Percentiles rank a stretch among this genome's conserved stretches.
Evolutionary conservation across 2,329 filamentous ascomycete species (phyloP).

Genomic region (Cephalotrichum gorgonifer): DNA sequence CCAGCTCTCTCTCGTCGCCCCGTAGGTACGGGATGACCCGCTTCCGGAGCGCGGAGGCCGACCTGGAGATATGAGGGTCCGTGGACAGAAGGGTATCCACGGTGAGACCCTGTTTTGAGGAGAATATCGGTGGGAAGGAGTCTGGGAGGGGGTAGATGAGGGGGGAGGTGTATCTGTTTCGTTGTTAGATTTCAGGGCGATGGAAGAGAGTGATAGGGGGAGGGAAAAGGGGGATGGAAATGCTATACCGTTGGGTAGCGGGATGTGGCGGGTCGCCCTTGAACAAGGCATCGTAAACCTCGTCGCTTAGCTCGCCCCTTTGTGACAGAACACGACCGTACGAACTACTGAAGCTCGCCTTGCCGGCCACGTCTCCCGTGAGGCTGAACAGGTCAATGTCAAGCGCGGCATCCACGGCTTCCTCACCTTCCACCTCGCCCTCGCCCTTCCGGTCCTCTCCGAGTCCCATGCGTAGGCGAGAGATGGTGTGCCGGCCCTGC

Average conservation of each 20-base stretch:
- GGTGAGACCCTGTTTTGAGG: slow-evolving; percentile 26
- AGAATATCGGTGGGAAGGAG: slow-evolving; percentile 72
- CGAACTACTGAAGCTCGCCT: neutral
- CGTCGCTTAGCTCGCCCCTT: slow-evolving; percentile 2
- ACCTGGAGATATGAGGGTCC: slow-evolving; percentile 60
- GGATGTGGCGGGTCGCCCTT: neutral
- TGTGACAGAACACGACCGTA: neutral
- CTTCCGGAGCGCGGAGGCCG: slow-evolving; percentile 55
- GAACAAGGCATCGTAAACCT: neutral
- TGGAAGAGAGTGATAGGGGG: neutral
- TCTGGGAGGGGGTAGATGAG: slow-evolving; percentile 69
- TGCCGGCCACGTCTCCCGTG: neutral
- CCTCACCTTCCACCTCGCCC: slow-evolving; percentile 3
- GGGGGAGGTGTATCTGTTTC: slow-evolving; percentile 29
- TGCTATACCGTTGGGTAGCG: neutral
- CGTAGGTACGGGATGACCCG: slow-evolving; percentile 53
- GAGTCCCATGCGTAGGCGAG: slow-evolving; percentile 60
- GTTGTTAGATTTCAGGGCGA: neutral
- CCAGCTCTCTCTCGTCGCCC: slow-evolving; percentile 70
- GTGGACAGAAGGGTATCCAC: slow-evolving; percentile 57
- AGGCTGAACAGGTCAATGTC: slow-evolving; percentile 11
- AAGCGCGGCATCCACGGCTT: slow-evolving; percentile 14
- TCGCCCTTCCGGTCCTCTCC: slow-evolving; percentile 8
- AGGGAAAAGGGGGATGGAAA: neutral
- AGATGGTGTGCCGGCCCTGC: slow-evolving; percentile 71